A percentile compares a stretch with the other conserved stretches of the same genome.
These are phyloP conservation scores for Pezicula carpinea DNA, from an alignment of 2,329 filamentous ascomycete genomes.

Conservation along the genomic window DNA sequence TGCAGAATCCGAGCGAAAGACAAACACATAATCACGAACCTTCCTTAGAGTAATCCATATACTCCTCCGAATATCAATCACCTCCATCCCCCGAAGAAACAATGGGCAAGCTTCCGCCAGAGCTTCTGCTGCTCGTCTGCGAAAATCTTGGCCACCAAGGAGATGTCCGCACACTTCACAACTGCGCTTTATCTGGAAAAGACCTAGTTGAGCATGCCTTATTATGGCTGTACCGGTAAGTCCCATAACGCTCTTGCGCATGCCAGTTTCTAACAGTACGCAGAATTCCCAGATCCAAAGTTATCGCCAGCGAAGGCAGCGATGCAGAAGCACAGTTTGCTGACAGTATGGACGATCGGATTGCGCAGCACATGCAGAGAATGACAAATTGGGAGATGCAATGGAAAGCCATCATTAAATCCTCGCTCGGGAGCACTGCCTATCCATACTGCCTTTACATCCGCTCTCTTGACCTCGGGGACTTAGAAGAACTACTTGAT, in stretches of 20 bases:
- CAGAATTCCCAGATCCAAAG: slow-evolving; percentile 41
- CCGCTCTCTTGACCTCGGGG: slow-evolving; percentile 56
- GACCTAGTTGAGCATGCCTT: slow-evolving; percentile 55
- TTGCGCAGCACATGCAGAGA: slow-evolving; percentile 12
- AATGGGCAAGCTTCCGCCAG: slow-evolving; percentile 32
- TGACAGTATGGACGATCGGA: slow-evolving; percentile 12
- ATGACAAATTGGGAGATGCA: slow-evolving; percentile 53
- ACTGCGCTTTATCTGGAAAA: slow-evolving; percentile 50
- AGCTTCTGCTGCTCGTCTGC: slow-evolving; percentile 57
- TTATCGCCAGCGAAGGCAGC: slow-evolving; percentile 37
- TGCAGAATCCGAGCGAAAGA: no score
- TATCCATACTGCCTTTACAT: slow-evolving; percentile 69
- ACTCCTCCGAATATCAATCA: no score
- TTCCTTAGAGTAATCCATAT: no score
- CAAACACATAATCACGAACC: no score
- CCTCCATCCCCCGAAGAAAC: no score
- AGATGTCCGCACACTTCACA: slow-evolving; percentile 58
- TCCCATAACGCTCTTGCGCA: background rate
- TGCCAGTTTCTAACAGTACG: slow-evolving; percentile 28
- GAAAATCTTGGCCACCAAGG: slow-evolving; percentile 49
- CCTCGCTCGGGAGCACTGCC: slow-evolving; percentile 55
- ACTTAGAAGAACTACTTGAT: slow-evolving; percentile 54
- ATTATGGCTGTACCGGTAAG: slow-evolving; percentile 58
- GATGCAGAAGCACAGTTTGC: slow-evolving; percentile 36
- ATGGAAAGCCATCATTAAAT: slow-evolving; percentile 66